Percentiles rank a stretch among this genome's conserved stretches.
phyloP scores from a whole-genome alignment of 371 early-diverging fungal genomes.

The Rhizopus arrhizus region DNA sequence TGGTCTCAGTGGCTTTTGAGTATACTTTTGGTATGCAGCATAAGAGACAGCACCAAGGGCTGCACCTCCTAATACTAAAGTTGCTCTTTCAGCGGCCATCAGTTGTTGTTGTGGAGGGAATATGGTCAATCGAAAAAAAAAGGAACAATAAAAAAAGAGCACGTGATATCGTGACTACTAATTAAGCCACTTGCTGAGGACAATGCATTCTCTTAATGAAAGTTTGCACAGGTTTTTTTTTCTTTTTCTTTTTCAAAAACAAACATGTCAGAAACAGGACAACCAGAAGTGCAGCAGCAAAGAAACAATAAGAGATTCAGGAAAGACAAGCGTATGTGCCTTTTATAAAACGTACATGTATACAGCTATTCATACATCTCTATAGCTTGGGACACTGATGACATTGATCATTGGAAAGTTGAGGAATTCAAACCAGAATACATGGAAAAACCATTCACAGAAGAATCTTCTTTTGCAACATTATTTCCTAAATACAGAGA shows the following conservation, averaged over 20 bases:
- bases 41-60: constrained; percentile 49
- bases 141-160: not conserved
- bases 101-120: too few species aligned
- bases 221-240: not conserved
- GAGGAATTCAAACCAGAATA: constrained; percentile 87
- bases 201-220: too few species aligned
- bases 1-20: constrained; percentile 34
- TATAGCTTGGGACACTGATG: constrained; percentile 90
- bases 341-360: not conserved
- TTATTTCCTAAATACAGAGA: constrained; percentile 99
- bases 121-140: not conserved
- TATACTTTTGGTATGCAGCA: constrained; percentile 46
- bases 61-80: constrained; percentile 52
- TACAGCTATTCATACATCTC: constrained; percentile 7
- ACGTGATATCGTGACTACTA: too few species aligned
- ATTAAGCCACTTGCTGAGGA: not conserved
- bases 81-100: constrained; percentile 43
- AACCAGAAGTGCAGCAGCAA: constrained; percentile 6
- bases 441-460: constrained; percentile 82
- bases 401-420: constrained; percentile 94
- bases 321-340: constrained; percentile 45
- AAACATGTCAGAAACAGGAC: not conserved
- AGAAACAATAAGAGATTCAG: constrained; percentile 39
- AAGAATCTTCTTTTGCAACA: constrained; percentile 97
- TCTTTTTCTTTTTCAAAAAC: not conserved